Base-by-base conservation (phyloP, 768 basidiomycete species). In the Calocybe cyanea region DNA sequence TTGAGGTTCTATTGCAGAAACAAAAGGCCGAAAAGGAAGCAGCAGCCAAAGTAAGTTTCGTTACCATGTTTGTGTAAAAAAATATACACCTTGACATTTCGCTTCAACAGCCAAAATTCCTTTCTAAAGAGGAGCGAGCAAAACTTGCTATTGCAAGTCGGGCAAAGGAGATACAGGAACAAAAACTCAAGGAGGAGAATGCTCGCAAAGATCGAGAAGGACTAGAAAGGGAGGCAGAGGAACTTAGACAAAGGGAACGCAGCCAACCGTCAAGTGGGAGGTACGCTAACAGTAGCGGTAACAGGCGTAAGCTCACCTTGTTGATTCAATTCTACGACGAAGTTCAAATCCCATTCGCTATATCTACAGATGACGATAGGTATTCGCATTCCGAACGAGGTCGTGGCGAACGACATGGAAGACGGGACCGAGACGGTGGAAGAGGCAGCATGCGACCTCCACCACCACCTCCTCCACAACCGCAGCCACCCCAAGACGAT, bases 91-190 rank as follows among this genome's bases (percentile, higher is more conserved):
- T n/a, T n/a, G 15, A 28, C 25, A 4, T 25, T 31, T 45, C 3
- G 14, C 38, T 41, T 50, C 39, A 46, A 25, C 65, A 97, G 93
- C 95, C 95, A 28, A 95, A 83, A 65, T 98, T 98, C 71, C 73
- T 98, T 11, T 81, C 89, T 2, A 98, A 90, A 66, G 90, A 93
- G 53, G 89, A 96, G 58, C 81, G 95, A 39, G 91, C 90, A 14
- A 81, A 81, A 58, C 67, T 96, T 28, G 95, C 95, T 2, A 87
- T 97, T 49, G 83, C 85, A 13, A 88, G 90, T 56, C 84, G 95
- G 11, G 78, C 83, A 15, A 78, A 86, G 48, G 94, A 97, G 61
- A 85, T 97, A 32, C 76, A 70, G 41, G 81, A 81, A 35, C 78
- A 90, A 58, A 82, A 75, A 49, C 81, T 78, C 44, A 76, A 71